Base-by-base conservation (phyloP, 768 basidiomycete species). In the Crassisporium funariophilum region DNA sequence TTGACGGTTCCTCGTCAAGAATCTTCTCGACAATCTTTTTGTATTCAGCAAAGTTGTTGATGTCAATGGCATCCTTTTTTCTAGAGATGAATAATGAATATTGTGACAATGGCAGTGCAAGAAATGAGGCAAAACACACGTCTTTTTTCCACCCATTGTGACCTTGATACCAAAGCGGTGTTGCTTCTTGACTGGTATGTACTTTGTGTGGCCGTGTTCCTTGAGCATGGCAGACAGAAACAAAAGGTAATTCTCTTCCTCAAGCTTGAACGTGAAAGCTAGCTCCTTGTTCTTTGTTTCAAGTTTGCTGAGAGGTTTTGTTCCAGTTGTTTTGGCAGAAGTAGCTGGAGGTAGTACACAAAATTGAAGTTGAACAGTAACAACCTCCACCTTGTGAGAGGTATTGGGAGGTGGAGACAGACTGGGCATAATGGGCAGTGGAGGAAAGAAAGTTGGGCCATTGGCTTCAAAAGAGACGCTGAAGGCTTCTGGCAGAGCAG, bases 51-150 rank as follows among this genome's bases (percentile, higher is more conserved):
- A 53, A 27, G 13, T 42, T 41, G 11, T 59, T 48, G 16, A 59
- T 25, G 37, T 59, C 48, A 13, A 59, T 29, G 4, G 58, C 50
- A 41, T 57, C 51, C n/a, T 47, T 49, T 55, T 59, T 57, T 6
- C 58, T 59, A 34, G 7, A 44, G 34, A 24, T 17, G 31, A 31
- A 38, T n/a, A 42, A 22, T 25, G 23, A 22, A 15, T 6, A 47
- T 13, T 20, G n/a, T n/a, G 27, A 7, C 27, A 29, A 33, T 35
- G 27, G 27, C 13, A 7, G 27, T 29, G 27, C 19, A 34, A 22
- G 27, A 7, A 21, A 44, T 38, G 9, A 21, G n/a, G 12, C 13
- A 21, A 21, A 23, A 38, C 49, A 35, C 23, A 54, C 45, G 23
- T 37, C 41, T 47, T 47, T 4, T 41, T 38, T 13, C 12, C 16